Percentiles rank a stretch among this genome's conserved stretches.
phyloP scores from a whole-genome alignment of 768 basidiomycete genomes.

The Mycena venus region DNA sequence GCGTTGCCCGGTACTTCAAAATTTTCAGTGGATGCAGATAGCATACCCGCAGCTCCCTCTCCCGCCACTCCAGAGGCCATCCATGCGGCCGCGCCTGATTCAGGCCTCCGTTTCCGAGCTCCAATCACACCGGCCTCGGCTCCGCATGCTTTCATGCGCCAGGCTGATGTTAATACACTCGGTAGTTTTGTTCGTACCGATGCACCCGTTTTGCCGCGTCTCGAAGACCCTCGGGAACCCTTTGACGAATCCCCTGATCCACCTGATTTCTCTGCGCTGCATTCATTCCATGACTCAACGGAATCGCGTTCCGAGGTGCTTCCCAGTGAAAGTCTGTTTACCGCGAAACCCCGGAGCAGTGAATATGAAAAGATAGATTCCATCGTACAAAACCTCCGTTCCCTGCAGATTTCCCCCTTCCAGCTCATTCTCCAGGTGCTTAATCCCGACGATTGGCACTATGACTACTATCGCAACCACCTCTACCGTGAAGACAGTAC shows the following conservation, averaged over 20 bases:
- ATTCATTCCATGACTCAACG: neutral
- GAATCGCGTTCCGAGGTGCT: neutral
- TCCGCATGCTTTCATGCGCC: neutral
- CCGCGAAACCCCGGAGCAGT: neutral
- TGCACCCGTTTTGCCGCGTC: neutral
- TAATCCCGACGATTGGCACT: neutral
- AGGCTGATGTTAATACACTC: neutral
- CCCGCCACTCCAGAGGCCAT: neutral
- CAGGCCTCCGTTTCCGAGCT: neutral
- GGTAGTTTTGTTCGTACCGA: neutral
- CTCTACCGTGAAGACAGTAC: too few relatives aligned
- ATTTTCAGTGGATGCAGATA: neutral
- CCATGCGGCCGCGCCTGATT: neutral
- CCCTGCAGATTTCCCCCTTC: neutral
- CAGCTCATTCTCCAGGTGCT: neutral
- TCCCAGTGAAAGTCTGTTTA: neutral
- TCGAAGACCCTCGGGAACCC: neutral
- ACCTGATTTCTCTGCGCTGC: neutral
- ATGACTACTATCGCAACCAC: neutral
- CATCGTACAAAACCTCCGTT: neutral
- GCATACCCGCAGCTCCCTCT: neutral
- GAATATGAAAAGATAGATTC: neutral
- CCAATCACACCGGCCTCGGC: neutral
- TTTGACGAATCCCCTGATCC: neutral
- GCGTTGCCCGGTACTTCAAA: neutral